Conservation (phyloP, 805 yeast genomes). For the Saccharomyces kudriavzevii region DNA sequence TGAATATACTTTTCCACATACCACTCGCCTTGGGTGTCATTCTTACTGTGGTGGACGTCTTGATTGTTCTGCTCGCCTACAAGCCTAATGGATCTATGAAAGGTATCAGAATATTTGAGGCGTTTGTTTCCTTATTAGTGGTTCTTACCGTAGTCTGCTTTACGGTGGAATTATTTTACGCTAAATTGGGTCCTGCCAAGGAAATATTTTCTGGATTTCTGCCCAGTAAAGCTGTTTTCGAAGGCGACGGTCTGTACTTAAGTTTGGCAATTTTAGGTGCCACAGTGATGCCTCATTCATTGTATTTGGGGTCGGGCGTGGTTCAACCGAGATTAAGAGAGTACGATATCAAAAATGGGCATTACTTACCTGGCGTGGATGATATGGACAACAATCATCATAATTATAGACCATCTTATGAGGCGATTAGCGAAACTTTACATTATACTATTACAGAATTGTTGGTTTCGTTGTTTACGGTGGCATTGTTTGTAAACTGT, state of each 20-base stretch:
- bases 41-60: conserved; percentile 76
- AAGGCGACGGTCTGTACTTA: conserved; percentile 61
- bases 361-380: conserved; percentile 36
- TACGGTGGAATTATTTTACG: conserved; percentile 64
- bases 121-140: conserved; percentile 69
- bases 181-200: conserved; percentile 45
- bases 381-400: conserved; percentile 33
- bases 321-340: conserved; percentile 81
- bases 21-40: conserved; percentile 81
- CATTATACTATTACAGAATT: conserved; percentile 75
- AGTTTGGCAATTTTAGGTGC: conserved; percentile 87
- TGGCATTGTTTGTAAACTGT: conserved; percentile 83
- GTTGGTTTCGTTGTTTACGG: conserved; percentile 74
- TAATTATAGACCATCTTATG: conserved; percentile 66
- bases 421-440: conserved; percentile 77
- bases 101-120: conserved; percentile 72
- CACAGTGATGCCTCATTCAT: conserved; percentile 90
- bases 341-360: conserved; percentile 62
- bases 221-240: conserved; percentile 43
- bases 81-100: conserved; percentile 75
- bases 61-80: conserved; percentile 80
- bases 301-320: conserved; percentile 80
- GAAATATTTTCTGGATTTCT: conserved; percentile 65
- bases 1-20: conserved; percentile 70
- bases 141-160: conserved; percentile 80